phyloP scores from a whole-genome alignment of 2,329 filamentous ascomycete genomes.

The Colletotrichum musae region DNA sequence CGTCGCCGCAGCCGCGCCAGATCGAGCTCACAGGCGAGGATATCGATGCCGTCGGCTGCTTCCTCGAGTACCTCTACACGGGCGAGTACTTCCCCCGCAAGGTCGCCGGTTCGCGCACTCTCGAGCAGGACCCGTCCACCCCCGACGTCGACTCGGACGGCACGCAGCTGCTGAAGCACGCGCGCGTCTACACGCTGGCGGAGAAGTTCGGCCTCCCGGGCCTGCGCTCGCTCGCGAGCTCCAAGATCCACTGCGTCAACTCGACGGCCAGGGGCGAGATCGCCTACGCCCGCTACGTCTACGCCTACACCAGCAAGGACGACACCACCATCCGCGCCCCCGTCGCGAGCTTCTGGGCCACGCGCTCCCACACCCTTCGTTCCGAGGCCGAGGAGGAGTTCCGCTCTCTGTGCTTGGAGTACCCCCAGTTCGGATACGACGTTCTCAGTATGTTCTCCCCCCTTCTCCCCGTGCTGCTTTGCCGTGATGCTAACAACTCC shows the following conservation, averaged over 20 bases:
- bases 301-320: slow-evolving; percentile 79
- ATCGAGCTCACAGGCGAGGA: slow-evolving; percentile 79
- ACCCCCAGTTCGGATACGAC: slow-evolving; percentile 93
- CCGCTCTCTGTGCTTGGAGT: slow-evolving; percentile 86
- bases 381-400: slow-evolving; percentile 91
- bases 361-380: slow-evolving; percentile 82
- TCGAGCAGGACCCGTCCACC: slow-evolving; percentile 78
- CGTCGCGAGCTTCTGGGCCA: slow-evolving; percentile 92
- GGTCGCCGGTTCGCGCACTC: slow-evolving; percentile 72
- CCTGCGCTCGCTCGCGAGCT: slow-evolving; percentile 83
- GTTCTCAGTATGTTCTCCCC: slow-evolving; percentile 76
- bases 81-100: slow-evolving; percentile 87
- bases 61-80: slow-evolving; percentile 88
- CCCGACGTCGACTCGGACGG: slow-evolving; percentile 83
- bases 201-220: slow-evolving; percentile 79
- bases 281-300: slow-evolving; percentile 91
- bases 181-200: slow-evolving; percentile 89
- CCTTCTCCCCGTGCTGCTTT: neutral
- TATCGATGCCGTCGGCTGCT: slow-evolving; percentile 81
- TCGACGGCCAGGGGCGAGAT: slow-evolving; percentile 92
- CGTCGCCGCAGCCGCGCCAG: slow-evolving; percentile 65
- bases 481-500: slow-evolving; percentile 42
- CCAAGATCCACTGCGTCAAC: slow-evolving; percentile 93
- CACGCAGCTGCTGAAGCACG: slow-evolving; percentile 88
- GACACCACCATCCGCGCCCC: slow-evolving; percentile 84